These are phyloP conservation scores for Wilcoxina mikolae DNA, from an alignment of 495 filamentous ascomycete species.

Conservation along the genomic window DNA sequence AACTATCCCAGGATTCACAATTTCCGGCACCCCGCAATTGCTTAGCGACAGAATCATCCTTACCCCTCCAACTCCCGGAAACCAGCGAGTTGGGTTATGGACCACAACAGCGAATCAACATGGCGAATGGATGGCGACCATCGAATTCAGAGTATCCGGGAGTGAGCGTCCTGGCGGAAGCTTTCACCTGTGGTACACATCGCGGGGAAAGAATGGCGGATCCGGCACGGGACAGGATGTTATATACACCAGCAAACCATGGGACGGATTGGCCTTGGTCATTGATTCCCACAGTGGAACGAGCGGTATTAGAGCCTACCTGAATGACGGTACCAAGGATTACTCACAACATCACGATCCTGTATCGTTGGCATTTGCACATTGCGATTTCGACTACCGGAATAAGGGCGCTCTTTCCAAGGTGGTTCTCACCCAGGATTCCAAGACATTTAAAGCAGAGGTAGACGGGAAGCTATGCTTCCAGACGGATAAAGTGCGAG, in stretches of 20 bases:
- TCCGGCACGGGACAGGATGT: constrained; percentile 13
- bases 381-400: constrained; percentile 81
- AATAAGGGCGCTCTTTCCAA: constrained; percentile 74
- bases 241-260: constrained; percentile 24
- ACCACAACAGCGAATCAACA: constrained; percentile 45
- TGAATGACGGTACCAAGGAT: constrained; percentile 79
- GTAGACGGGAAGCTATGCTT: constrained; percentile 78
- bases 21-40: constrained; percentile 62
- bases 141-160: constrained; percentile 77
- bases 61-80: constrained; percentile 77
- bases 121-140: constrained; percentile 63
- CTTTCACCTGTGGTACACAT: constrained; percentile 82
- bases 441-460: constrained; percentile 51
- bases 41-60: constrained; percentile 85
- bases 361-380: constrained; percentile 79
- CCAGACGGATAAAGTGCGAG: constrained; percentile 56
- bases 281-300: constrained; percentile 76
- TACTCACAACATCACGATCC: constrained; percentile 65
- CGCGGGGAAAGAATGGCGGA: constrained; percentile 26
- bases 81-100: constrained; percentile 72
- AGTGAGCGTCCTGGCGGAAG: constrained; percentile 77
- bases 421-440: constrained; percentile 53
- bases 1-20: constrained; percentile 48
- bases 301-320: constrained; percentile 73
- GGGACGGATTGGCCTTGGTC: constrained; percentile 70